Evolutionary conservation across 805 yeast genomes (phyloP), one percentile per base, ranked within the genome.

Genomic region (Kurtzmaniella fragi): DNA sequence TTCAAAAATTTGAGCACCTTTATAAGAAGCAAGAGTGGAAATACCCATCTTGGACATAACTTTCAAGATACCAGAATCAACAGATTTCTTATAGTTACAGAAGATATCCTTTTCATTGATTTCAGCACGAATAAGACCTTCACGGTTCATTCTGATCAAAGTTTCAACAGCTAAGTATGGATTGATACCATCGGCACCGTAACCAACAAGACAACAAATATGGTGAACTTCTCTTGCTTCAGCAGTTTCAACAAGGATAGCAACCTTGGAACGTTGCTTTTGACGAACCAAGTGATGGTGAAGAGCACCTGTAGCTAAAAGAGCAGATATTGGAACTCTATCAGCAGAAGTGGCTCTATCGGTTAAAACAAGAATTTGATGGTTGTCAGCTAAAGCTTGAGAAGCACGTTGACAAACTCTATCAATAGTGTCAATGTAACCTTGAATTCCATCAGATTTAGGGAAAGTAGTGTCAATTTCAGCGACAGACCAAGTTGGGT

Each of bases 31-130:
- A 60, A 91, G 73, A 25, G 99, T 93, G 26, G 98, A 90, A 53
- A 91, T 93, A 73, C 99, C 99, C 98, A 91, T 93, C 74, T 93
- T 91, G 28, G 97, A 88, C 99, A 91, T 91, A 43, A 93, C 97
- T 71, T 93, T 91, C 53, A 88, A 71, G 52, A 91, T 83, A 65
- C 98, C 98, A 40, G 88, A 84, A 57, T 91, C 95, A 43, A 86
- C 73, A 10, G 97, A 83, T 49, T 79, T 73, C 58, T 83, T 85
- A 69, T 88, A 91, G 71, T 91, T 91, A 38, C 71, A 71, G 45
- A 90, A 64, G 43, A 89, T 73, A 49, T 77, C 57, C 26, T 75
- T 77, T 46, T 80, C 80, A 13, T 80, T 56, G 39, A 85, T 59
- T 28, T 68, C 71, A 42, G 79, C 71, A 45, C 60, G 63, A 50